Base-by-base conservation (phyloP, 164 flowering plant genomes). In the Malania oleifera region DNA sequence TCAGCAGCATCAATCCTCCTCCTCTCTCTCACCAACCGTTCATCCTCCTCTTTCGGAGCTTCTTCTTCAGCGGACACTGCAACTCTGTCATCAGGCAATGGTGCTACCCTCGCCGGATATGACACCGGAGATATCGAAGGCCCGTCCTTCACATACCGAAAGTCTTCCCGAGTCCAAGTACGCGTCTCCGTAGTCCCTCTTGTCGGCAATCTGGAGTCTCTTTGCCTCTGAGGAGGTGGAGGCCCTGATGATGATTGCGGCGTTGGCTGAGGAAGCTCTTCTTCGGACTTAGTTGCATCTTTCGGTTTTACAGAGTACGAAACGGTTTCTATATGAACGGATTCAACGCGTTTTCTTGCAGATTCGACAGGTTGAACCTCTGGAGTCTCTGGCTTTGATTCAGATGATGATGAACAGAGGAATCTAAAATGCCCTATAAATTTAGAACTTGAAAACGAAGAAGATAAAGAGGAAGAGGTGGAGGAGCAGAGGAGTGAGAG, bases 401-500 rank as follows among this genome's bases (percentile, higher is more conserved):
- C n/a, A n/a, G n/a, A n/a, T n/a, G n/a, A n/a, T n/a, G n/a, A n/a
- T n/a, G n/a, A n/a, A n/a, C n/a, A n/a, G n/a, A n/a, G n/a, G n/a
- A n/a, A n/a, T n/a, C n/a, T n/a, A n/a, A n/a, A n/a, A n/a, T n/a
- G n/a, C n/a, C n/a, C n/a, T n/a, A n/a, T n/a, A n/a, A n/a, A n/a
- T n/a, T n/a, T n/a, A n/a, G n/a, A n/a, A n/a, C n/a, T n/a, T n/a
- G n/a, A n/a, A n/a, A n/a, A n/a, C n/a, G n/a, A n/a, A n/a, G n/a
- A n/a, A n/a, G n/a, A n/a, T n/a, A n/a, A n/a, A n/a, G n/a, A n/a
- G n/a, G n/a, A n/a, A n/a, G n/a, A n/a, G n/a, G 51, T 8, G 50
- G 60, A 56, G 39, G 62, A 55, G 49, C 56, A 66, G 44, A 40
- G 49, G 19, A 58, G 9, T 28, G 51, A 41, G 59, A 59, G 24